A percentile compares a stretch with the other conserved stretches of the same genome.
These are phyloP conservation scores for Phytophthora pinifolia DNA, from an alignment of 352 stramenopile genomes.

Conservation along the genomic window DNA sequence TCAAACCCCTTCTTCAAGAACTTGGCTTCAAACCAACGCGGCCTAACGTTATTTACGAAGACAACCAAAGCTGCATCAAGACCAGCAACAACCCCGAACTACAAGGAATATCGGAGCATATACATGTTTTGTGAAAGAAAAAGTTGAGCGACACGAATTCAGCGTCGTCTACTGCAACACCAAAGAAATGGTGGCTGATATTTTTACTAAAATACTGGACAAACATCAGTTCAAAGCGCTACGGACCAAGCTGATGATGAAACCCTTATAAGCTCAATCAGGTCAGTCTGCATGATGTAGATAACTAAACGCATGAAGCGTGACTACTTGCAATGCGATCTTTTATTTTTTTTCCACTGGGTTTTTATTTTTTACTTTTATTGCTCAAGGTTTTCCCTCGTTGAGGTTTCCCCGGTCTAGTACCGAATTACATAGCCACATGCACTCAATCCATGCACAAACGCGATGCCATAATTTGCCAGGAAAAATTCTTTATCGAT, in stretches of 20 bases:
- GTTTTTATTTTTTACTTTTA: constrained; percentile 5
- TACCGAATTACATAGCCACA: constrained; percentile 10
- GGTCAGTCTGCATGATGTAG: background rate
- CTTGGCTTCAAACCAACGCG: constrained; percentile 2
- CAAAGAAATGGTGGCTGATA: constrained; percentile 29
- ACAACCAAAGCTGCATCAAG: constrained; percentile 44
- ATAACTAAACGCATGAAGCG: background rate
- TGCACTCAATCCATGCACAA: background rate
- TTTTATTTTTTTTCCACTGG: constrained; percentile 5
- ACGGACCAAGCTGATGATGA: constrained; percentile 2
- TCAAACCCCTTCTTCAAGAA: constrained; percentile 1
- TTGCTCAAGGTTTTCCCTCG: constrained; percentile 2
- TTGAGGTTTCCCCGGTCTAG: constrained; percentile 12
- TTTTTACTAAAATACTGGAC: constrained; percentile 30
- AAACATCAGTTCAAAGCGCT: constrained; percentile 15
- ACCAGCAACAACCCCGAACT: constrained; percentile 28
- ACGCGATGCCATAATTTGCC: background rate
- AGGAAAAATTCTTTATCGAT: constrained; percentile 9
- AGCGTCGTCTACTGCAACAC: constrained; percentile 27
- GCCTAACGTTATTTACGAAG: constrained; percentile 23
- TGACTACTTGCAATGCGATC: background rate
- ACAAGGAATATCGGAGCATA: constrained; percentile 35
- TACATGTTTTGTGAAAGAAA: constrained; percentile 41
- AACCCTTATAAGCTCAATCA: constrained; percentile 1
- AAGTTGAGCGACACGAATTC: constrained; percentile 28